These are phyloP conservation scores for Suhomyces anneliseae DNA, from an alignment of 1,139 yeast species.

Conservation along the genomic window DNA sequence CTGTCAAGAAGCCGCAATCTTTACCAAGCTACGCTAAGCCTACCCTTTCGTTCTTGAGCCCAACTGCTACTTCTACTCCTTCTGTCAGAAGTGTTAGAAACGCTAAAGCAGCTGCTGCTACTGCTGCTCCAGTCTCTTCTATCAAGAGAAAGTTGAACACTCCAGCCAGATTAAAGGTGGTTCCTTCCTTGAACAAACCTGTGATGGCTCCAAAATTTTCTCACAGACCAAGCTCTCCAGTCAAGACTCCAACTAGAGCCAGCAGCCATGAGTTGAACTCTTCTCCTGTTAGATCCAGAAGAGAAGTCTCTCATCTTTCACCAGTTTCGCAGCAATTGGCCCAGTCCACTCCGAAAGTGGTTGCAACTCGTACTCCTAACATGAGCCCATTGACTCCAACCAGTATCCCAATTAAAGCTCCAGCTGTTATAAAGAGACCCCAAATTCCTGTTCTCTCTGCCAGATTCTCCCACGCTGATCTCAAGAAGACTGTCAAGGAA, in stretches of 20 bases:
- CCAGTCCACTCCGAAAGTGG: conserved; percentile 4
- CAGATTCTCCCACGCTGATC: conserved; percentile 2
- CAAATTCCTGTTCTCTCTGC: conserved; percentile 1
- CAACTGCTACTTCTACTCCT: conserved; percentile 11
- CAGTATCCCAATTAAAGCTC: background rate
- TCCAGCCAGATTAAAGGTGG: conserved; percentile 12
- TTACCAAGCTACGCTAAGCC: conserved; percentile 36
- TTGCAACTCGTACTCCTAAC: background rate
- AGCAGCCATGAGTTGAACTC: conserved; percentile 5
- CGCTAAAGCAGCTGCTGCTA: background rate
- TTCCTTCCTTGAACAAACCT: conserved; percentile 8
- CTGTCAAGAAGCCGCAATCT: conserved; percentile 1
- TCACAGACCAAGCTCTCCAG: background rate
- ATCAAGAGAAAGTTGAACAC: conserved; percentile 8
- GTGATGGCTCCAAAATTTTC: conserved; percentile 6
- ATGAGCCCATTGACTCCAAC: background rate
- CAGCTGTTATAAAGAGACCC: background rate
- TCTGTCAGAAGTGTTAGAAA: background rate
- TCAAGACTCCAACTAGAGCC: conserved; percentile 6
- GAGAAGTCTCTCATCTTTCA: background rate
- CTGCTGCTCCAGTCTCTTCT: conserved; percentile 4
- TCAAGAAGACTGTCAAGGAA: conserved; percentile 12
- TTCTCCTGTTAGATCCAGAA: conserved; percentile 7
- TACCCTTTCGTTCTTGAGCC: conserved; percentile 26
- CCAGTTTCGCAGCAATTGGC: conserved; percentile 1